Evolutionary conservation across 441 rosid genomes (phyloP), one percentile per base, ranked within the genome.

Genomic region (Omphalea diandra): DNA sequence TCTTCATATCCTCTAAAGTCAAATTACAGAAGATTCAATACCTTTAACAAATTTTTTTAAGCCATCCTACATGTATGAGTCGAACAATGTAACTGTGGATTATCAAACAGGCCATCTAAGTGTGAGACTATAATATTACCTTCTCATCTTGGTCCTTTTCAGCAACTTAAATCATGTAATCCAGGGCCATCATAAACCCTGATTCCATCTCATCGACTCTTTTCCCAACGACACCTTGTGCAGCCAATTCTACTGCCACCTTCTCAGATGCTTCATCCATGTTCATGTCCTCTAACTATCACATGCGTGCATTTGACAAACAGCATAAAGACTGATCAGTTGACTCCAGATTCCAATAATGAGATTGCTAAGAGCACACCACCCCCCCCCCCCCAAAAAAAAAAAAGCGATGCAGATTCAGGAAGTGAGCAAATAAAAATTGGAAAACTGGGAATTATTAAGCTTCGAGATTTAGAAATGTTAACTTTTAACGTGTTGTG

Each of bases 191-290:
- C 91, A 93, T 93, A 80, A 93, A 93, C 18, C 97, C 88, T 1
- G 93, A 71, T 74, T 95, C 97, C 96, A 92, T 95, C 86, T 88
- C 87, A 75, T 95, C 98, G 38, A 95, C 97, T 68, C 96, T 83
- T 76, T 92, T 90, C 57, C 99, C 98, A 67, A 90, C 89, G 47
- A 89, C 97, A 80, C 97, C 96, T 71, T 90, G 98, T 27, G 97
- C 98, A 44, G 92, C 90, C 84, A 92, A 84, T 73, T 95, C 95
- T 32, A 92, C 92, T 3, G 97, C 97, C 67, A 92, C 93, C 77
- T 79, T 83, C 86, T 90, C 97, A 12, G 98, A 92, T 69, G 90
- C 86, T 72, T 90, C 96, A 79, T 92, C 86, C 89, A 92, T 94
- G 74, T 89, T 83, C 97, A 89, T 92, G 79, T 88, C 97, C 76